Evolutionary conservation across 441 rosid species (phyloP), one percentile per base, ranked within the genome.

Genomic region (Gossypium laxum): DNA sequence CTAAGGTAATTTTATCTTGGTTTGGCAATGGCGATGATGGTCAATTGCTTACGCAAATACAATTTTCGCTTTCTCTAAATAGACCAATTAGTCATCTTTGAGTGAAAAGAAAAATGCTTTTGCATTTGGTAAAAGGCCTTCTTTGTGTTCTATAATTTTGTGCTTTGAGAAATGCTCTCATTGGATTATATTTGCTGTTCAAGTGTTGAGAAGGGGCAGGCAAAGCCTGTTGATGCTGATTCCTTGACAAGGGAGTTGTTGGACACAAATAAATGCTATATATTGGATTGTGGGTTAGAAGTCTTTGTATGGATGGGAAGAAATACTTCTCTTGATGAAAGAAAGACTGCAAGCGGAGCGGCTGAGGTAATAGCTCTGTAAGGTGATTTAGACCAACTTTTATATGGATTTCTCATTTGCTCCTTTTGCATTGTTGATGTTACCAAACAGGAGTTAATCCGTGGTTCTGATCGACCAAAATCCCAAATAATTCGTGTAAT

Each of bases 281-380:
- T 93, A 66, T 87, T 93, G 7, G 98, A 91, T 54, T 86, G 90
- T 55, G 96, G 96, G 72, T 18, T 80, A 11, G 97, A 94, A 86
- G 74, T 90, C 74, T 91, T 89, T 75, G 89, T 89, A 41, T 94
- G 98, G 98, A 91, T 88, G 86, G 98, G 98, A 32, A 80, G 89
- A 79, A 82, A n/a, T 78, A 88, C 96, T 55, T 80, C 96, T 78
- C 87, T 91, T 38, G 90, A 91, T 43, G 91, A 89, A 76, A 87
- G 98, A 80, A 91, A 94, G 85, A 88, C 69, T 66, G 92, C 97
- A 48, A 90, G 91, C 80, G 84, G 83, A 77, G 87, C 85, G 68
- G 92, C 94, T 75, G 98, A 91, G 82, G 98, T 90, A 85, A 75
- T 26, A 50, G 41, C 21, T 70, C 66, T 71, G 38, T 47, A 28